Base-by-base conservation (phyloP, 495 filamentous ascomycete genomes). In the Podospora anserina region DNA sequence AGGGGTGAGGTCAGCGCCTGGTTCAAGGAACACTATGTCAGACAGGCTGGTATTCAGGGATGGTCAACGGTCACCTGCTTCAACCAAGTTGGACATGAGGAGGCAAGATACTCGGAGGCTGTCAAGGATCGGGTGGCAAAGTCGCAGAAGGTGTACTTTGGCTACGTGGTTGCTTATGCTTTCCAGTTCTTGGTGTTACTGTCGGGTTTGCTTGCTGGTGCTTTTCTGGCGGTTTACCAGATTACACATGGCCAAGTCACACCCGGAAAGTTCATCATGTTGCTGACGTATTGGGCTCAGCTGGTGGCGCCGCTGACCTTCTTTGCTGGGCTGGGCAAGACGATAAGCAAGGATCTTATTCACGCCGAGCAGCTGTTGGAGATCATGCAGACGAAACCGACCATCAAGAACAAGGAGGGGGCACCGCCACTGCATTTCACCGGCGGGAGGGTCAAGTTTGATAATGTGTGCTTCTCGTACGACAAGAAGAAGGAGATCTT, bases 11-110 rank as follows among this genome's bases (percentile, higher is more conserved):
- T 79, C 69, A 67, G 74, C 71, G 60, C 79, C 67, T 81, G 76
- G 65, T 86, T 86, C 44, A 83, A 87, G 71, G 86, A 90, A 72
- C 80, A 82, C 62, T 86, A 85, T 62, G 81, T 88, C 23, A 83
- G 89, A 66, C 84, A 87, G 70, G 87, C 90, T 63, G 84, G 86
- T 2, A 86, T 92, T 63, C 82, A 83, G 66, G 88, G 86, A 49
- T 93, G 91, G 90, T 79, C 83, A 27, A 90, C 90, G 16, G 90
- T 91, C 27, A 84, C 82, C 65, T 87, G 88, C 72, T 92, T 93
- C 81, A 93, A 93, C 74, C 87, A 88, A 68, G 82, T 88, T 28
- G 76, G 78, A 1, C 88, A 91, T 69, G 90, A 93, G 72, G 82
- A 87, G 69, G 78, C 80, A 20, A 83, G 88, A 64, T 90, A 91